phyloP scores from a whole-genome alignment of 2,329 filamentous ascomycete species.

The Torrubiellomyces zombiae region DNA sequence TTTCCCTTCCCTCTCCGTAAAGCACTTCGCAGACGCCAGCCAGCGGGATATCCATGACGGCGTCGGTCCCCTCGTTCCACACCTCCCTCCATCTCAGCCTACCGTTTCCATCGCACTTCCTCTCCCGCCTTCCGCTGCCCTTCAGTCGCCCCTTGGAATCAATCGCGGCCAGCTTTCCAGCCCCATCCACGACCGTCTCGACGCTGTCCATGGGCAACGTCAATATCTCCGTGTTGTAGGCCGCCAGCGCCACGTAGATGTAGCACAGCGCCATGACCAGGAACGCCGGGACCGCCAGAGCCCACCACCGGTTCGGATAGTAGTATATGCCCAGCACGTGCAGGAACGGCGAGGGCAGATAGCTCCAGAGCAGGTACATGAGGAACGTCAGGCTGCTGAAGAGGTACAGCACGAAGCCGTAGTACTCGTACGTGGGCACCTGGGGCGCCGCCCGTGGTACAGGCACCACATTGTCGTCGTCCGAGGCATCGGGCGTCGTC shows the following conservation, averaged over 20 bases:
- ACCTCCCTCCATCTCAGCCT: constrained; percentile 56
- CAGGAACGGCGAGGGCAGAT: constrained; percentile 79
- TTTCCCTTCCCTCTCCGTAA: constrained; percentile 47
- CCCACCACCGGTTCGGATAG: constrained; percentile 97
- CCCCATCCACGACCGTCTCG: constrained; percentile 85
- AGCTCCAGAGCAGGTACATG: constrained; percentile 64
- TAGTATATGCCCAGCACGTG: constrained; percentile 90
- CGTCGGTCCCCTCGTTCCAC: constrained; percentile 90
- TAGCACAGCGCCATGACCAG: constrained; percentile 78
- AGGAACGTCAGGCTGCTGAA: constrained; percentile 70
- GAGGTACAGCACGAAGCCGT: constrained; percentile 92
- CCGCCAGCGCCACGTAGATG: constrained; percentile 82
- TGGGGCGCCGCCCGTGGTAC: constrained; percentile 77
- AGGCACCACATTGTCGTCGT: constrained; percentile 72
- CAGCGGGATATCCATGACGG: constrained; percentile 90
- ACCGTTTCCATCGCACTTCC: constrained; percentile 19
- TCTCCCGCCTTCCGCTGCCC: constrained; percentile 18
- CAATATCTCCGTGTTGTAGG: constrained; percentile 78
- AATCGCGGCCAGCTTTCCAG: constrained; percentile 69
- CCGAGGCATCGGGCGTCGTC: constrained; percentile 81
- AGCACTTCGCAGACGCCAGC: constrained; percentile 90
- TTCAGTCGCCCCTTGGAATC: constrained; percentile 47
- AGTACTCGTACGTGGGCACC: constrained; percentile 99
- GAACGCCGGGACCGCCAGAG: constrained; percentile 77
- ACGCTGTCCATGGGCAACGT: constrained; percentile 65